Evolutionary conservation across 352 stramenopile species (phyloP).

Genomic region (Globisporangium mamillatum): DNA sequence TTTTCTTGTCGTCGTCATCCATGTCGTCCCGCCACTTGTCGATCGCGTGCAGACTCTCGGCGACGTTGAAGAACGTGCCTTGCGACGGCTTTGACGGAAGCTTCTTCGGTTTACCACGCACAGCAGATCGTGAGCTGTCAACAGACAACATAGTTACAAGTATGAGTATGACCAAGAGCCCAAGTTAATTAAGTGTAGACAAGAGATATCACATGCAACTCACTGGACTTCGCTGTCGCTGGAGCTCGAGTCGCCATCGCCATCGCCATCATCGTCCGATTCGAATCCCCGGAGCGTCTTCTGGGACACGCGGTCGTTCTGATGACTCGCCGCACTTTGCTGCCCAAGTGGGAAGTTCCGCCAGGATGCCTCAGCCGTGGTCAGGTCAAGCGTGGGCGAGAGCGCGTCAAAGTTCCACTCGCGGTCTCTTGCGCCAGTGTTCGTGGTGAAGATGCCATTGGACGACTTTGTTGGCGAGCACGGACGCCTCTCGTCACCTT

Average conservation of each 20-base stretch:
- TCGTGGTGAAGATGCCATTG: conserved; percentile 42
- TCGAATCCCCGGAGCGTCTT: conserved; percentile 13
- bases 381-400: conserved; percentile 47
- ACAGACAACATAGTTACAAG: not conserved
- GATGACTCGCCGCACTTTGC: conserved; percentile 27
- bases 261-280: conserved; percentile 16
- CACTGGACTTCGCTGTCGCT: conserved; percentile 65
- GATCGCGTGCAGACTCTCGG: conserved; percentile 66
- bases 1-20: conserved; percentile 37
- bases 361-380: conserved; percentile 34
- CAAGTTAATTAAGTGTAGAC: not conserved
- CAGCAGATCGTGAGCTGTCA: not conserved
- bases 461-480: conserved; percentile 54
- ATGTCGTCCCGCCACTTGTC: conserved; percentile 72
- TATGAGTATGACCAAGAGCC: not conserved
- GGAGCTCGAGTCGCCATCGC: conserved; percentile 24
- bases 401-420: conserved; percentile 69
- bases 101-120: conserved; percentile 18
- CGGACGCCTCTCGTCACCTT: conserved; percentile 35
- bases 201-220: conserved; percentile 11
- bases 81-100: conserved; percentile 18
- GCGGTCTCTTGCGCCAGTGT: conserved; percentile 13
- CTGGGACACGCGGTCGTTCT: conserved; percentile 36
- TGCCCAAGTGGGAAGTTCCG: conserved; percentile 17
- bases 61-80: conserved; percentile 69